phyloP scores from a whole-genome alignment of 495 filamentous ascomycete species.

The Aspergillus olivimuriae region DNA sequence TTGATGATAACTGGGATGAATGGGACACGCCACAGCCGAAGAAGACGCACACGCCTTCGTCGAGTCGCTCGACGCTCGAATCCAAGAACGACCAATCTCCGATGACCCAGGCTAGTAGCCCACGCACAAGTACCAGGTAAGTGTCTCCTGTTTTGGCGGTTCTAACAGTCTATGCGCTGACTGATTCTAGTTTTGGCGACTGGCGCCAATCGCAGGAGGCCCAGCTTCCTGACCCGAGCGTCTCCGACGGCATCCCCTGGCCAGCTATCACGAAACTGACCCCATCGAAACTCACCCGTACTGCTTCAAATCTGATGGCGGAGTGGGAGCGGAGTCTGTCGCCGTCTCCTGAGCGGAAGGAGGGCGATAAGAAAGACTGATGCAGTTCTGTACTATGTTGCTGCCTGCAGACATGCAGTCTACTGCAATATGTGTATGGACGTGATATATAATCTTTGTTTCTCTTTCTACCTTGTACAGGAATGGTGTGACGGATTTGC shows the following conservation, averaged over 20 bases:
- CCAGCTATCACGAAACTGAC: constrained; percentile 57
- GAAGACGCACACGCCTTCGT: constrained; percentile 40
- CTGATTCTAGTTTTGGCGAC: constrained; percentile 34
- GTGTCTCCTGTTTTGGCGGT: constrained; percentile 20
- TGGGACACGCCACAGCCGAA: constrained; percentile 58
- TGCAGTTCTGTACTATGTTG: too few species aligned
- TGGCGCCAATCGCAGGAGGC: constrained; percentile 27
- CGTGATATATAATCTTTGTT: constrained; percentile 7
- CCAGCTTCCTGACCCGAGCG: constrained; percentile 28
- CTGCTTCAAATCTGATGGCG: constrained; percentile 67
- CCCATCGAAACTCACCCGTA: constrained; percentile 60
- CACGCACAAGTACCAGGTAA: constrained; percentile 50
- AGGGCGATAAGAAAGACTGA: too few species aligned
- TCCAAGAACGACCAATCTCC: constrained; percentile 42
- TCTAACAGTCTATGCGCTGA: constrained; percentile 23
- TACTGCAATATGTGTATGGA: too few species aligned
- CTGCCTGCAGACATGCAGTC: too few species aligned
- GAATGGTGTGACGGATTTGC: constrained; percentile 8
- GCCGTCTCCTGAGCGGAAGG: constrained; percentile 24
- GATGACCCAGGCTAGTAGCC: constrained; percentile 40
- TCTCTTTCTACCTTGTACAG: constrained; percentile 3
- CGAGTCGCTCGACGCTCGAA: constrained; percentile 39
- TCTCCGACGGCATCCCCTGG: constrained; percentile 59
- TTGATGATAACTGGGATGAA: constrained; percentile 66
- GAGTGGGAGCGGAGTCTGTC: constrained; percentile 63